A percentile compares a stretch with the other conserved stretches of the same genome.
phyloP scores from a whole-genome alignment of 148 eudicot genomes.

The Heliamphora exappendiculata region DNA sequence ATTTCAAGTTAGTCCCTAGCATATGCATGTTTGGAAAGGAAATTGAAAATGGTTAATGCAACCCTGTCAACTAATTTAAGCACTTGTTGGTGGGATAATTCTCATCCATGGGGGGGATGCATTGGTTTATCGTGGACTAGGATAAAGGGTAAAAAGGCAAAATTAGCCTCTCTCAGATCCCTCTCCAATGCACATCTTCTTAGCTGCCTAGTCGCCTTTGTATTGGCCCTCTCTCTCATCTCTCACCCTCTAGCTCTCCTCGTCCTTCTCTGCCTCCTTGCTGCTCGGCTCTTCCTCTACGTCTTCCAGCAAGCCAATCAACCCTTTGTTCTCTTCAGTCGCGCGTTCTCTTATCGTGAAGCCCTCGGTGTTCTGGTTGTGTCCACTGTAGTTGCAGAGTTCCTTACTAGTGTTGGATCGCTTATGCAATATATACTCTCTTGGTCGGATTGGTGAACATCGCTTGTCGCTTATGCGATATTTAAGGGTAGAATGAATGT shows the following conservation, averaged over 20 bases:
- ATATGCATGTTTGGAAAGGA: no score
- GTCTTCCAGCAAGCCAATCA: constrained; percentile 47
- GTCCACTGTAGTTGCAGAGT: constrained; percentile 31
- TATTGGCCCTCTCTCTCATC: constrained; percentile 46
- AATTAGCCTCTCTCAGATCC: no score
- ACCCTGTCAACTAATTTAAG: no score
- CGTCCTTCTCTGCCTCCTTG: constrained; percentile 31
- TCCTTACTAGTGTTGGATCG: constrained; percentile 58
- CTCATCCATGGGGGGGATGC: no score
- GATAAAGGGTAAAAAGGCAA: no score
- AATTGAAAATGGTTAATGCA: no score
- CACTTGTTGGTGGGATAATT: no score
- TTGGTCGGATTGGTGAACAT: constrained; percentile 28
- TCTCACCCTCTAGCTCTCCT: constrained; percentile 54
- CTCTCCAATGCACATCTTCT: no score
- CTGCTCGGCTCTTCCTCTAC: constrained; percentile 62
- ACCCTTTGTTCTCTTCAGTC: constrained; percentile 36
- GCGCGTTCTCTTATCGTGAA: constrained; percentile 41
- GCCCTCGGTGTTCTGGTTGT: constrained; percentile 29
- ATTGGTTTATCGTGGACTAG: no score
- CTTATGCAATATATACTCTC: constrained; percentile 33
- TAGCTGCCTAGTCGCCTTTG: constrained; percentile 28
- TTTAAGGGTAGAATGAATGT: no score
- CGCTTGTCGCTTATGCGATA: no score
- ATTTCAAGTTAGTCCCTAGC: no score